Evolutionary conservation across 2,329 filamentous ascomycete genomes (phyloP).

Genomic region (Aspergillus sp.): DNA sequence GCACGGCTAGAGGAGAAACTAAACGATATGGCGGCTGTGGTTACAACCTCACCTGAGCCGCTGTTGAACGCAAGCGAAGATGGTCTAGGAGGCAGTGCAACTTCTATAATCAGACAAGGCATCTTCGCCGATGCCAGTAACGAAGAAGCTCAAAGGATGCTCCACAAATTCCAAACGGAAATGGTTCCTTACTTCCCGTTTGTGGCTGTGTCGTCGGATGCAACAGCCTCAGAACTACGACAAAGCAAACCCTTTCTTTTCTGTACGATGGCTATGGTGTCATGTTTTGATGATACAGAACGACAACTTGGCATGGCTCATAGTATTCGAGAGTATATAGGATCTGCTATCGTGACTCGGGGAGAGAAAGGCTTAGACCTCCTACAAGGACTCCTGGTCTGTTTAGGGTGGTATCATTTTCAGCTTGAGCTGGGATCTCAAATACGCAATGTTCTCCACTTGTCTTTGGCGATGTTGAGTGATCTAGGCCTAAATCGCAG

Average conservation of each 20-base stretch:
- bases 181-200: background rate
- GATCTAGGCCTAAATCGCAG: background rate
- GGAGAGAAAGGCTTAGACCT: constrained; percentile 45
- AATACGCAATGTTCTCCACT: constrained; percentile 51
- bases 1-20: background rate
- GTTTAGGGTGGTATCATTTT: constrained; percentile 45
- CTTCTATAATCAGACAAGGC: background rate
- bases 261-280: background rate
- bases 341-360: constrained; percentile 31
- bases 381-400: constrained; percentile 49
- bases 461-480: constrained; percentile 48
- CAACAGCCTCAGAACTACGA: background rate
- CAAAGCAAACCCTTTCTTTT: background rate
- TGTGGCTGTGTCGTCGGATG: background rate
- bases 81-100: background rate
- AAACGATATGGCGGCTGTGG: background rate
- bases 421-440: constrained; percentile 35
- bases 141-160: background rate
- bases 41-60: background rate
- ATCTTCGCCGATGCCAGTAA: background rate
- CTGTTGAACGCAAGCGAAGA: background rate
- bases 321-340: background rate
- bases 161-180: background rate
- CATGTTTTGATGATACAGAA: background rate
- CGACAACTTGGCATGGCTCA: background rate